A percentile compares a stretch with the other conserved stretches of the same genome.
Evolutionary conservation across 495 filamentous ascomycete species (phyloP).

Genomic region (Trichocladium antarcticum): DNA sequence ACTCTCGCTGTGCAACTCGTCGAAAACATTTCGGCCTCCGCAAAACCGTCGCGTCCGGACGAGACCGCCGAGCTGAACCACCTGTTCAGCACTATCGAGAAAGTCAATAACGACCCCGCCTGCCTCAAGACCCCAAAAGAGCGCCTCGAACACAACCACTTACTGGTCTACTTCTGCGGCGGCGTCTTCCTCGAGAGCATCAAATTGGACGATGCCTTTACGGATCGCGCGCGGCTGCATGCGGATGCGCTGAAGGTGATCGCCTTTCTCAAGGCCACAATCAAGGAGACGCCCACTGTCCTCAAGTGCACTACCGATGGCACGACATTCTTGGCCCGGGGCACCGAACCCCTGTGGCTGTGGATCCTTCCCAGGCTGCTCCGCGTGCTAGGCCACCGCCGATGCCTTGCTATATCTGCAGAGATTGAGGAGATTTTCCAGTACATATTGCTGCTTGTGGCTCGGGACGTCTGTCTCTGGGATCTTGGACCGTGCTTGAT

Average conservation of each 20-base stretch:
- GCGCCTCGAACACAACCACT: slow-evolving; percentile 61
- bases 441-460: slow-evolving; percentile 32
- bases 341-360: slow-evolving; percentile 57
- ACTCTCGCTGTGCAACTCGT: slow-evolving; percentile 58
- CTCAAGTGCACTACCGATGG: slow-evolving; percentile 42
- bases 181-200: slow-evolving; percentile 65
- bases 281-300: slow-evolving; percentile 62
- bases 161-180: slow-evolving; percentile 72
- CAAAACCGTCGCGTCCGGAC: slow-evolving; percentile 31
- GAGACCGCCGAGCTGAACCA: slow-evolving; percentile 35
- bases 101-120: slow-evolving; percentile 31
- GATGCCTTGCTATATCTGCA: slow-evolving; percentile 31
- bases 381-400: slow-evolving; percentile 40
- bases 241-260: slow-evolving; percentile 58
- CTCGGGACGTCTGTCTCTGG: slow-evolving; percentile 34
- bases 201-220: slow-evolving; percentile 50
- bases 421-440: slow-evolving; percentile 43
- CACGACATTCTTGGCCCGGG: slow-evolving; percentile 34
- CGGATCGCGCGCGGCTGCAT: slow-evolving; percentile 39
- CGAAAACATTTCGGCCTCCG: slow-evolving; percentile 39
- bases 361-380: slow-evolving; percentile 64
- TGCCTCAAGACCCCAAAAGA: slow-evolving; percentile 44
- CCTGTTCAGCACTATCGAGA: slow-evolving; percentile 31
- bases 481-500: slow-evolving; percentile 33
- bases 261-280: slow-evolving; percentile 51